A percentile compares a stretch with the other conserved stretches of the same genome.
These are phyloP conservation scores for Luzula sylvatica DNA, from an alignment of 176 grass and related monocot genomes.

Conservation along the genomic window DNA sequence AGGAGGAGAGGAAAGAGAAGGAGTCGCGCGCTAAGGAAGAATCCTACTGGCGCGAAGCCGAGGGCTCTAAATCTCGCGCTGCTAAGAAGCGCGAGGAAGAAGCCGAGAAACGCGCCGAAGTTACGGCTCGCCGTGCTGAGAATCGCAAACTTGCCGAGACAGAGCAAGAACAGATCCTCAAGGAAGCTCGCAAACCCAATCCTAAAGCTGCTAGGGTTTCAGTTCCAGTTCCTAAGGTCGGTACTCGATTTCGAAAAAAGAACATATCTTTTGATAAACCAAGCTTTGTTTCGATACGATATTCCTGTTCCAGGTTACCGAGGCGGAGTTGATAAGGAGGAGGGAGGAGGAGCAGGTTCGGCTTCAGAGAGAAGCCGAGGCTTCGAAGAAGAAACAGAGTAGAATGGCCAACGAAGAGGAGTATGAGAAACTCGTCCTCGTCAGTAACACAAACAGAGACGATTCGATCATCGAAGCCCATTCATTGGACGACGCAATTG, in stretches of 20 bases:
- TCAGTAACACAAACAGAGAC: conserved; percentile 87
- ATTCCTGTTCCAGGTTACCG: conserved; percentile 32
- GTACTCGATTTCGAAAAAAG: not conserved
- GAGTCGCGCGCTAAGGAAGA: conserved; percentile 63
- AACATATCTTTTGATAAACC: not conserved
- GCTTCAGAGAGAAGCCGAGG: conserved; percentile 53
- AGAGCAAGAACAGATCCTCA: conserved; percentile 41
- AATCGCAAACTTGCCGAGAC: conserved; percentile 69
- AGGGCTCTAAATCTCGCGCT: conserved; percentile 79
- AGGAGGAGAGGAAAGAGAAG: conserved; percentile 44
- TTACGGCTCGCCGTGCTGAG: conserved; percentile 63
- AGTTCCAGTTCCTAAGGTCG: conserved; percentile 54
- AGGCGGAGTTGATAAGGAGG: conserved; percentile 57
- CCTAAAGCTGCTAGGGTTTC: conserved; percentile 75
- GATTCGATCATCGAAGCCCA: conserved; percentile 88
- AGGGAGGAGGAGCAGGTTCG: conserved; percentile 72
- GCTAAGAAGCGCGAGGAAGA: conserved; percentile 78
- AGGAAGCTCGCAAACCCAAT: conserved; percentile 33
- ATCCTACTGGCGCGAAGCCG: conserved; percentile 76
- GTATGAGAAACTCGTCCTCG: conserved; percentile 74
- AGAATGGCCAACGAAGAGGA: conserved; percentile 78
- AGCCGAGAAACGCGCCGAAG: conserved; percentile 72
- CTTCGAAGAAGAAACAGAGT: conserved; percentile 55
- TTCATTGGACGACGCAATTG: conserved; percentile 70
- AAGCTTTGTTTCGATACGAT: not conserved